Evolutionary conservation across 768 basidiomycete genomes (phyloP), one percentile per base, ranked within the genome.

Genomic region (Russula emetica): DNA sequence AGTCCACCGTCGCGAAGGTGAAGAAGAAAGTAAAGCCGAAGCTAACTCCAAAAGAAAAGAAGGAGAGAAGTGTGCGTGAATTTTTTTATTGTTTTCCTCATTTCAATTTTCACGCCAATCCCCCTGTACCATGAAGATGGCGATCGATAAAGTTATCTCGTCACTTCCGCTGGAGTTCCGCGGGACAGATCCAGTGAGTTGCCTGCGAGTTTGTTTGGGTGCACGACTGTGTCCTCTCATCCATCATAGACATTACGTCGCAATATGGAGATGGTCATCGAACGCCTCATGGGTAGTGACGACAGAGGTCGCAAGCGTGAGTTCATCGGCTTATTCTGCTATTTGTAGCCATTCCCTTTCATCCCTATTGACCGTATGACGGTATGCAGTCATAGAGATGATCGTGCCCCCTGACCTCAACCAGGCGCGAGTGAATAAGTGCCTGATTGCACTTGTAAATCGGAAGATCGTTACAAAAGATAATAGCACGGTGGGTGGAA

Each of bases 401-500:
- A 82, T 94, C 69, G 80, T 79, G 47, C 85, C 85, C 2, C 91
- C 92, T 0, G 90, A 93, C 66, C 81, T 96, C 42, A 91, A 87
- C 58, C 94, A 96, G 77, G 89, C 93, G 9, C 82, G 90, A 49
- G 94, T 93, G 47, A 96, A 97, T 74, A 95, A 93, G 73, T 96
- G 93, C 69, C 79, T 98, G 42, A 93, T 98, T 58, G 92, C 93
- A 2, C 78, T 98, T 8, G 93, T 95, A 5, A 88, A 88, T 71
- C 82, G 91, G 55, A 96, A 95, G 71, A 81, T 91, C 22, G 90
- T 94, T 0, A 79, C 78, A 61, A 95, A 94, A 74, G 85, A 90
- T 49, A 90, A 79, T 62, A 73, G 72, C 61, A 70, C 76, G 40
- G 76, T 75, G 30, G 14, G 72, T 70, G 28, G 16, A 42, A 58